Evolutionary conservation across 192 early-diverging fungal species (phyloP).

Genomic region (Coemansia sp.): DNA sequence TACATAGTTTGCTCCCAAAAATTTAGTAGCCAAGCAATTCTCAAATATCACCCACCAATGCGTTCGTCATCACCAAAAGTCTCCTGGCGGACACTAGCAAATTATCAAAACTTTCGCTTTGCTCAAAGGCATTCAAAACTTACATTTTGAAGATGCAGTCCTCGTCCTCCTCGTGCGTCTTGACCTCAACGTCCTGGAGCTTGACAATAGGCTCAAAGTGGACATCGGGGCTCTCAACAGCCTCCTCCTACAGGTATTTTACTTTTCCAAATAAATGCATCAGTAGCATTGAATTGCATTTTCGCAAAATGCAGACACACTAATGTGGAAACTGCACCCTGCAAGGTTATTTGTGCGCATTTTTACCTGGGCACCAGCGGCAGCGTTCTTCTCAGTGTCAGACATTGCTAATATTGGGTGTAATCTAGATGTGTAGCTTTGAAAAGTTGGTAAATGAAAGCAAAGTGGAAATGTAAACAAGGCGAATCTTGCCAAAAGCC

Average conservation of each 20-base stretch:
- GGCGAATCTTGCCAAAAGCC: neutral
- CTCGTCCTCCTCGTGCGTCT: constrained; percentile 97
- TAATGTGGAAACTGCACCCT: neutral
- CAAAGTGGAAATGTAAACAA: neutral
- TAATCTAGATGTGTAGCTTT: neutral
- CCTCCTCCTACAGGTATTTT: constrained; percentile 62
- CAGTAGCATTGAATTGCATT: constrained; percentile 4
- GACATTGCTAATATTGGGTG: constrained; percentile 28
- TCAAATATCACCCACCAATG: neutral
- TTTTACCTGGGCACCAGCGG: constrained; percentile 44
- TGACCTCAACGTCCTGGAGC: constrained; percentile 87
- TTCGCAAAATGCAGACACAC: neutral
- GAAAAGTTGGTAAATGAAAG: neutral
- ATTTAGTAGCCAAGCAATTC: neutral
- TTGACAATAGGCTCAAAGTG: constrained; percentile 97
- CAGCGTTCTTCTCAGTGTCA: constrained; percentile 48
- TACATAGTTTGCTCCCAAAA: constrained; percentile 8
- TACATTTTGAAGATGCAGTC: constrained; percentile 81
- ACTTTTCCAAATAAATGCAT: constrained; percentile 2
- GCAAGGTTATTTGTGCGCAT: neutral
- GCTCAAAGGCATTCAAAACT: constrained; percentile 6
- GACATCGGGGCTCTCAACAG: constrained; percentile 78
- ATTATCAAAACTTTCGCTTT: too few relatives aligned
- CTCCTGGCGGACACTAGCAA: too few relatives aligned
- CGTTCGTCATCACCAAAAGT: too few relatives aligned